Base-by-base conservation (phyloP, 192 early-diverging fungal genomes). In the Phycomyces nitens region DNA sequence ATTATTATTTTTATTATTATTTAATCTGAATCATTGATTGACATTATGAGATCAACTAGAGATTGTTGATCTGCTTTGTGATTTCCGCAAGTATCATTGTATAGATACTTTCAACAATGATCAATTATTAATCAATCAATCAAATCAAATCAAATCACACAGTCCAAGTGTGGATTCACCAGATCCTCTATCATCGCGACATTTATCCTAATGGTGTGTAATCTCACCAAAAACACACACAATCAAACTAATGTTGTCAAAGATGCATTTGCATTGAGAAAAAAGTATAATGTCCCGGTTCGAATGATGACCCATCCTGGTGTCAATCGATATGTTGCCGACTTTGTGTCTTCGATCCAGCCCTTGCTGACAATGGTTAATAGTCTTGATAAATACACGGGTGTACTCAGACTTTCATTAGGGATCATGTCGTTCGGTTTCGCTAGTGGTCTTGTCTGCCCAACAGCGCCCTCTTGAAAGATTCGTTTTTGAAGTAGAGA, bases 291-390 rank as follows among this genome's bases (percentile, higher is more conserved):
- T 20, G 68, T 79, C 14, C 75, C 79, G 7, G 82, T 84, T 47
- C 74, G 81, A 40, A 75, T 75, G 57, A 76, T 75, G 23, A 64
- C 69, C 38, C 79, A 84, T 60, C 82, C 82, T 5, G 77, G 71
- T 58, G 73, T 84, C 40, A 79, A 76, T 65, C 54, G 53, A 22
- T 81, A 84, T 54, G 77, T 84, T 29, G 14, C 22, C 23, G 69
- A 77, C 40, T 67, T 73, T 4, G 73, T 84, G 1, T 29, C 41
- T 5, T 72, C 77, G n/a, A 70, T 76, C 18, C 77, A 71, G 29
- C 29, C 71, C 4, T 65, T 76, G 41, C 18, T 84, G 14, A 56
- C 41, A 21, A 57, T 79, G 70, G 82, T 75, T 34, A 34, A 2
- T 34, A 34, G 29, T 34, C 2, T 34, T 34, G 7, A 5, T 34